Evolutionary conservation across 2,329 filamentous ascomycete species (phyloP).

Genomic region (Decorospora gaudefroyi): DNA sequence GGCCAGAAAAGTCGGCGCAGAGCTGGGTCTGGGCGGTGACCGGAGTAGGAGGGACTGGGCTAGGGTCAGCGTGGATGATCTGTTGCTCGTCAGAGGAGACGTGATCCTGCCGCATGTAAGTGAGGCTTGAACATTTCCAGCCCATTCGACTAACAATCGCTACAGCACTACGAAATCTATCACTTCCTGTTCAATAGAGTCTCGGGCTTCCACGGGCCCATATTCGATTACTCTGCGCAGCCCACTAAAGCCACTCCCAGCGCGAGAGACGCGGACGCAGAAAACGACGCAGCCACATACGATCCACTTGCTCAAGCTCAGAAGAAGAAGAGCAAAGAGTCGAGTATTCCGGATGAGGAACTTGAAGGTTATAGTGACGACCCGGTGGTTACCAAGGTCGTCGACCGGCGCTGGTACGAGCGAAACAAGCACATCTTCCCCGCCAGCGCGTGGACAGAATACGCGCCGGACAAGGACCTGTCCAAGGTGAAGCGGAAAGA

Average conservation of each 20-base stretch:
- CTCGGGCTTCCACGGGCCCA: constrained; percentile 69
- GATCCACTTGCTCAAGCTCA: constrained; percentile 50
- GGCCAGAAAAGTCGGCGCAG: constrained; percentile 86
- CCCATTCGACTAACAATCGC: constrained; percentile 15
- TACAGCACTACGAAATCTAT: constrained; percentile 93
- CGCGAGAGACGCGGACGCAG: constrained; percentile 19
- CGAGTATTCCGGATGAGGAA: constrained; percentile 52
- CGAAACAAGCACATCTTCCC: constrained; percentile 98
- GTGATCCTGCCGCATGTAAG: constrained; percentile 90
- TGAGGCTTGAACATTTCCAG: constrained; percentile 1
- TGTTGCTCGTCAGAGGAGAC: constrained; percentile 88
- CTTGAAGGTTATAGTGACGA: constrained; percentile 79
- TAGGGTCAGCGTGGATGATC: constrained; percentile 87
- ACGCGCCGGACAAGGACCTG: constrained; percentile 88
- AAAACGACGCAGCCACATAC: constrained; percentile 38
- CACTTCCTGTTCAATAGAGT: constrained; percentile 93
- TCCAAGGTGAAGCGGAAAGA: constrained; percentile 77
- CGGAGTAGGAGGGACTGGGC: constrained; percentile 84
- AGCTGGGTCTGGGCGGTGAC: constrained; percentile 71
- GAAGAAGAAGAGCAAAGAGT: constrained; percentile 41
- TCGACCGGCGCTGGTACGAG: constrained; percentile 96
- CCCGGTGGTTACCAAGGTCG: constrained; percentile 83
- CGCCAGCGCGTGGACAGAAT: constrained; percentile 93
- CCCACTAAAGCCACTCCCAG: constrained; percentile 51
- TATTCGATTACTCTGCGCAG: constrained; percentile 75